Conservation (phyloP, 257 asterid species). For the Parsonsia alboflavescens region DNA sequence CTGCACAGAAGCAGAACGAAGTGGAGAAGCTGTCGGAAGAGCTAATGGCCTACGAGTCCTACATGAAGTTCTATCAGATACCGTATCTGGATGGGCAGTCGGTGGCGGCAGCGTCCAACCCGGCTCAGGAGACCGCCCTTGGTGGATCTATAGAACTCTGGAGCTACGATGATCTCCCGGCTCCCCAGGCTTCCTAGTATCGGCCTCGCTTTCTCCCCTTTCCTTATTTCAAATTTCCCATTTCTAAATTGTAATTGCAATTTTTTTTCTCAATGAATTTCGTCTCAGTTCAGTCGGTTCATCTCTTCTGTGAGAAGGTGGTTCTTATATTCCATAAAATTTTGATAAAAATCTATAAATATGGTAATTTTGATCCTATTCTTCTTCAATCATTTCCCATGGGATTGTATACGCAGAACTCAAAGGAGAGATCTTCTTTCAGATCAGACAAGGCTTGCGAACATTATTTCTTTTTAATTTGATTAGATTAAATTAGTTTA, state of each 20-base stretch:
- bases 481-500: too few species aligned
- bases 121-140: conserved; percentile 35
- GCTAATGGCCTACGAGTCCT: conserved; percentile 69
- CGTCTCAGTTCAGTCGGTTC: too few species aligned
- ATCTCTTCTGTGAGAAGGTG: too few species aligned
- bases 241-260: neutral
- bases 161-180: conserved; percentile 56
- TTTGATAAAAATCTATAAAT: too few species aligned
- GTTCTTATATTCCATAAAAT: too few species aligned
- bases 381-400: too few species aligned
- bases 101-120: conserved; percentile 24
- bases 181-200: neutral
- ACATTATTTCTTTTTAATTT: too few species aligned
- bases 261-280: neutral
- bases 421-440: too few species aligned
- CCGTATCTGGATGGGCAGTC: conserved; percentile 85
- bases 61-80: conserved; percentile 74
- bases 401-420: too few species aligned
- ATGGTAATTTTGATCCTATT: too few species aligned
- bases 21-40: conserved; percentile 70
- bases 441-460: too few species aligned
- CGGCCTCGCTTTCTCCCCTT: neutral
- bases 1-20: conserved; percentile 12
- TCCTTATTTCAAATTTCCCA: neutral
- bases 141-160: conserved; percentile 51